A percentile compares a stretch with the other conserved stretches of the same genome.
These are phyloP conservation scores for Trifolium dubium DNA, from an alignment of 306 rosid genomes.

Conservation along the genomic window DNA sequence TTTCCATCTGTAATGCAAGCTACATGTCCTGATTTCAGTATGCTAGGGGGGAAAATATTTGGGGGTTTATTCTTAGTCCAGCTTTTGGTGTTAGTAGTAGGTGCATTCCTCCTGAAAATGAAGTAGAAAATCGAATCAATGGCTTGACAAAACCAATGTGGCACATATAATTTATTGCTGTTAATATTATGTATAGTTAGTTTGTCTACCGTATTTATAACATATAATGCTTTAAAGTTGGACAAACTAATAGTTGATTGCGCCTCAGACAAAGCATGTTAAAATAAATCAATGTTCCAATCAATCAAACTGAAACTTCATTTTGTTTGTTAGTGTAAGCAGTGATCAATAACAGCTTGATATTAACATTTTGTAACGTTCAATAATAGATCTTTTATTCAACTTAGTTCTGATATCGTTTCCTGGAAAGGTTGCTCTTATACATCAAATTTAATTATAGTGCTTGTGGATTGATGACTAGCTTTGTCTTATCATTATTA, in stretches of 20 bases:
- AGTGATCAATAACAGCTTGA: neutral
- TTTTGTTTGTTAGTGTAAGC: constrained; percentile 7
- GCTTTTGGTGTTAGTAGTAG: constrained; percentile 34
- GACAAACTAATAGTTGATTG: constrained; percentile 11
- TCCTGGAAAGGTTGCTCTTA: neutral
- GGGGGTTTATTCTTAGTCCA: constrained; percentile 25
- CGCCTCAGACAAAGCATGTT: neutral
- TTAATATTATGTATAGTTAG: constrained; percentile 1
- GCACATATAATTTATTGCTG: neutral
- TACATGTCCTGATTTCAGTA: constrained; percentile 38
- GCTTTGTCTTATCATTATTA: neutral
- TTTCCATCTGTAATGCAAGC: constrained; percentile 23
- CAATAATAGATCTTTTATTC: neutral
- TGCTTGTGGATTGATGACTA: constrained; percentile 1
- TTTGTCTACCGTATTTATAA: constrained; percentile 2
- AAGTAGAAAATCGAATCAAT: constrained; percentile 43
- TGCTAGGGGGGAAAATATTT: constrained; percentile 31
- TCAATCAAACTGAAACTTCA: constrained; percentile 7
- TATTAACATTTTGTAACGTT: neutral
- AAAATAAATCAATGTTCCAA: neutral
- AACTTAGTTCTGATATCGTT: constrained; percentile 2
- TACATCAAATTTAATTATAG: neutral
- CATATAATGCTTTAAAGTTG: neutral
- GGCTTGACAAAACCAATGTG: constrained; percentile 13
- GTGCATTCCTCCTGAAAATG: constrained; percentile 51